A percentile compares a stretch with the other conserved stretches of the same genome.
Conservation (phyloP, 305 asterid species). For the Fraxinus velutina region DNA sequence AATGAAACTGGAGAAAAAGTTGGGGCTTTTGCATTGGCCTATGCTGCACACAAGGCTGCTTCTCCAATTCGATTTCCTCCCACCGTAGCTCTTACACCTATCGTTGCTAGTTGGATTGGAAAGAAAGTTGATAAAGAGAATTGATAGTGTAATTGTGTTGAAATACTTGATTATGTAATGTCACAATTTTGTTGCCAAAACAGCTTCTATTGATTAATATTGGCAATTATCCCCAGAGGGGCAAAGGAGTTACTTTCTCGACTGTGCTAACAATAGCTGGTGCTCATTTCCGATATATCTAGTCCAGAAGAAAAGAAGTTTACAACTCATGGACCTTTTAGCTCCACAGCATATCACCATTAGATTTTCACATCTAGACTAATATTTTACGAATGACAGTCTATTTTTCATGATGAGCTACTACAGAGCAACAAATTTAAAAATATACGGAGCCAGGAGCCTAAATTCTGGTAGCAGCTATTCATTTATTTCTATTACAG, state of each 20-base stretch:
- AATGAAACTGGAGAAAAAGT: conserved; percentile 82
- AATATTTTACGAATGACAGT: conserved; percentile 17
- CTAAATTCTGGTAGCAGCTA: conserved; percentile 28
- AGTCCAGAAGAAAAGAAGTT: neutral
- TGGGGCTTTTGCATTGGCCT: conserved; percentile 92
- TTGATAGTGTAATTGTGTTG: neutral
- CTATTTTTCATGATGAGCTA: conserved; percentile 5
- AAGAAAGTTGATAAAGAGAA: conserved; percentile 53
- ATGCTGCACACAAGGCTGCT: conserved; percentile 98
- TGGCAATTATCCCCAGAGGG: neutral
- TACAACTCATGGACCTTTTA: neutral
- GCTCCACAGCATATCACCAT: neutral
- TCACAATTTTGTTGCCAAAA: neutral
- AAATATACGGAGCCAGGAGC: conserved; percentile 29
- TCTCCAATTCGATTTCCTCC: conserved; percentile 97
- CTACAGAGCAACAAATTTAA: conserved; percentile 1
- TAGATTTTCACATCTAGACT: conserved; percentile 7
- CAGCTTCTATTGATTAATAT: neutral
- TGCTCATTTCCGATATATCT: neutral
- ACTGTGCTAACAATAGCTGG: neutral
- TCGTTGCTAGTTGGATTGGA: conserved; percentile 91
- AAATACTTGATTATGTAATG: neutral
- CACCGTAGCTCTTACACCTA: conserved; percentile 89
- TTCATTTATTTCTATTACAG: conserved; percentile 33
- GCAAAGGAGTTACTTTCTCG: neutral